Percentiles rank a stretch among this genome's conserved stretches.
These are phyloP conservation scores for Hypoxylon cercidicola DNA, from an alignment of 495 filamentous ascomycete species.

Conservation along the genomic window DNA sequence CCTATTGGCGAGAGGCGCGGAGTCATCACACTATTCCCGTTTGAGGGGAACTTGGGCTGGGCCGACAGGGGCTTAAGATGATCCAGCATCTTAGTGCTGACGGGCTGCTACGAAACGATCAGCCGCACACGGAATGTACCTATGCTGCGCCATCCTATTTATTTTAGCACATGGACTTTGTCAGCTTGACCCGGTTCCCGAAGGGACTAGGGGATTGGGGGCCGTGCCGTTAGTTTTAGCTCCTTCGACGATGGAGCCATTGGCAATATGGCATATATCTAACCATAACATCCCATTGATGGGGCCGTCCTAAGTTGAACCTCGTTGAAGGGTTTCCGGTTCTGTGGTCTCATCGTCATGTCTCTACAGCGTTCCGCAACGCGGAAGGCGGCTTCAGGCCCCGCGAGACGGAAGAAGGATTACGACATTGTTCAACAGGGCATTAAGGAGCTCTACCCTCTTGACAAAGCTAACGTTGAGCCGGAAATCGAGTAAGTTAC, in stretches of 20 bases:
- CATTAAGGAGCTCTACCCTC: slow-evolving; percentile 47
- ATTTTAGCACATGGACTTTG: slow-evolving; percentile 14
- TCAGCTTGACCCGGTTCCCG: neutral
- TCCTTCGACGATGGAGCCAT: neutral
- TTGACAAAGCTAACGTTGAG: slow-evolving; percentile 35
- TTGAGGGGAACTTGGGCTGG: neutral
- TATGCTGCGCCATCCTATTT: slow-evolving; percentile 24
- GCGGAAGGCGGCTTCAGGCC: slow-evolving; percentile 41
- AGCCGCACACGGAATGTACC: slow-evolving; percentile 33
- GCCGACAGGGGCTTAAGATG: slow-evolving; percentile 11
- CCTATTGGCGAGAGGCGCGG: slow-evolving; percentile 1
- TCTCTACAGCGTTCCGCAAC: slow-evolving; percentile 45
- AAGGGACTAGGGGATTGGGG: slow-evolving; percentile 6
- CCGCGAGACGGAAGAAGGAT: slow-evolving; percentile 44
- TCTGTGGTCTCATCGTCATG: slow-evolving; percentile 27
- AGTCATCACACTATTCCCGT: slow-evolving; percentile 7
- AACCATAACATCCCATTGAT: slow-evolving; percentile 5
- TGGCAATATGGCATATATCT: slow-evolving; percentile 29
- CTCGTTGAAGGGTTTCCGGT: slow-evolving; percentile 2
- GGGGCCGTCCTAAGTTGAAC: neutral
- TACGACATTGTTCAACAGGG: slow-evolving; percentile 45
- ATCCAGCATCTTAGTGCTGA: slow-evolving; percentile 34
- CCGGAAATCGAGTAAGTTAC: slow-evolving; percentile 47
- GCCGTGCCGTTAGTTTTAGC: slow-evolving; percentile 7
- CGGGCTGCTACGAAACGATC: slow-evolving; percentile 18